These are phyloP conservation scores for Didymella glomerata DNA, from an alignment of 2,329 filamentous ascomycete species.

Conservation along the genomic window DNA sequence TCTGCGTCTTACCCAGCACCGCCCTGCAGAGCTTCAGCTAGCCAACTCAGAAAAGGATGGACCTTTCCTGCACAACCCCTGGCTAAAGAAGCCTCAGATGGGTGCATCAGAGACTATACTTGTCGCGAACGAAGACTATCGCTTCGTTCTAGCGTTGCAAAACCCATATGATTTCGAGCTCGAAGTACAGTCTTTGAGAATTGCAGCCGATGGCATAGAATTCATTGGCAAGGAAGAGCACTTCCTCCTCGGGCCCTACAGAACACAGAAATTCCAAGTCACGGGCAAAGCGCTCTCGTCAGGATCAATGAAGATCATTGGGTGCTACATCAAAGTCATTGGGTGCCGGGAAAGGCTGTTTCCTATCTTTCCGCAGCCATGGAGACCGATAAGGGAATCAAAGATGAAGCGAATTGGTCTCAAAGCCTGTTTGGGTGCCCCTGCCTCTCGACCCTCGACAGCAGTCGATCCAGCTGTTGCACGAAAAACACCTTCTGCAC, in stretches of 20 bases:
- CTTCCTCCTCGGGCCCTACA: constrained; percentile 78
- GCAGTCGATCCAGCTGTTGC: constrained; percentile 39
- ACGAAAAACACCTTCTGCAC: constrained; percentile 35
- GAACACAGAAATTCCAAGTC: constrained; percentile 80
- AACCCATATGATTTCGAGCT: constrained; percentile 95
- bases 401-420: constrained; percentile 83
- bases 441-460: constrained; percentile 53
- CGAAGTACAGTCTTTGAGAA: constrained; percentile 80
- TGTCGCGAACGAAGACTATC: constrained; percentile 79
- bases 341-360: constrained; percentile 86
- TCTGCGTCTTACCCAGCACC: constrained; percentile 45
- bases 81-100: constrained; percentile 71
- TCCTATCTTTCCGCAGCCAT: constrained; percentile 80
- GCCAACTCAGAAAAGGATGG: constrained; percentile 60
- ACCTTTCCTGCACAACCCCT: constrained; percentile 96
- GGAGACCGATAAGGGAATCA: constrained; percentile 72
- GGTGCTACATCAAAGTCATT: constrained; percentile 79
- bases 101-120: constrained; percentile 70
- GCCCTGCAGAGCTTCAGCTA: constrained; percentile 44
- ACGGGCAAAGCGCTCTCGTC: constrained; percentile 71
- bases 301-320: constrained; percentile 76
- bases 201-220: constrained; percentile 76
- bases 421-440: constrained; percentile 57
- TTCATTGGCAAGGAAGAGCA: constrained; percentile 73
- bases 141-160: constrained; percentile 84